These are phyloP conservation scores for Theileria annulata DNA, from an alignment of 169 alveolate species.

Conservation along the genomic window DNA sequence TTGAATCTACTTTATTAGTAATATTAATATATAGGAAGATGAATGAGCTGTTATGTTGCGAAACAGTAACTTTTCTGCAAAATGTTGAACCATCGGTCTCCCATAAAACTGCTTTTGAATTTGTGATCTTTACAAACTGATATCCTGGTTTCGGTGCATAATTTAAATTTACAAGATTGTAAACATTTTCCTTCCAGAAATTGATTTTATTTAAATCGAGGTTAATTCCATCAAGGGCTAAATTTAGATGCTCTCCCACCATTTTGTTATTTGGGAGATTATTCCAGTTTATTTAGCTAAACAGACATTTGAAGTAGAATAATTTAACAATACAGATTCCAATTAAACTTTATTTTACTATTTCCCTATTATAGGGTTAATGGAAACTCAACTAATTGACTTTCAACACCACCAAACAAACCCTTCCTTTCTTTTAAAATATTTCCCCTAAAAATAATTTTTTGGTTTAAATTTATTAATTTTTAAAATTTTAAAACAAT, in stretches of 20 bases:
- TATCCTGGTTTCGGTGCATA: neutral
- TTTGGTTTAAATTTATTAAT: neutral
- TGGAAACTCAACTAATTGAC: neutral
- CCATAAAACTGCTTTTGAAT: neutral
- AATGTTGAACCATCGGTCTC: neutral
- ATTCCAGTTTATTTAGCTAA: neutral
- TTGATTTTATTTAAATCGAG: neutral
- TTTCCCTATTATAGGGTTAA: neutral
- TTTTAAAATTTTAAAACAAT: neutral
- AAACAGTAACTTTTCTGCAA: conserved; percentile 9
- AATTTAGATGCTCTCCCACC: neutral
- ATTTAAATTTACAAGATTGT: neutral
- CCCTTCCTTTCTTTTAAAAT: neutral
- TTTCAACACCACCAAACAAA: neutral
- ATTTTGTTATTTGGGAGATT: neutral
- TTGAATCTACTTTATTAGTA: neutral
- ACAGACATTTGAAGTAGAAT: neutral
- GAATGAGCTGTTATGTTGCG: neutral
- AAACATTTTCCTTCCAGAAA: conserved; percentile 10
- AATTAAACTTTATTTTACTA: neutral
- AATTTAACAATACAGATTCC: neutral
- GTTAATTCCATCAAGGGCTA: neutral
- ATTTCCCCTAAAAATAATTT: neutral
- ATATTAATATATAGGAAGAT: neutral
- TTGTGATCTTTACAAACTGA: neutral